These are phyloP conservation scores for Chlorophyllum brunneum DNA, from an alignment of 768 basidiomycete genomes.

Conservation along the genomic window DNA sequence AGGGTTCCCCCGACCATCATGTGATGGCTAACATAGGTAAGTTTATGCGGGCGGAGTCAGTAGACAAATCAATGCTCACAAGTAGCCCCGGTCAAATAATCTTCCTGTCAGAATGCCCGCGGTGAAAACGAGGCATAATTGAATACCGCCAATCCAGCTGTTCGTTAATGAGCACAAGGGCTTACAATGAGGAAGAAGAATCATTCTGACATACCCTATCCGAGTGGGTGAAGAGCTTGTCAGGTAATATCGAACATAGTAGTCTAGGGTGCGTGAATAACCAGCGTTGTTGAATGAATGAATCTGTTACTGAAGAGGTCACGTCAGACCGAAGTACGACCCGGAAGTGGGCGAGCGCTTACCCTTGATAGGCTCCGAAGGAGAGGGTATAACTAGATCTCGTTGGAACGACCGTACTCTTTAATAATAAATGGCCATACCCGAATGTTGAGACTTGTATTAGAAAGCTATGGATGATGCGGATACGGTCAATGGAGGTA, in stretches of 20 bases:
- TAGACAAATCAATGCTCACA: constrained; percentile 22
- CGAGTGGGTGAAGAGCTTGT: constrained; percentile 29
- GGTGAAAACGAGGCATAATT: constrained; percentile 42
- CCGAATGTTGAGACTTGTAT: constrained; percentile 6
- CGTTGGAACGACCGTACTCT: constrained; percentile 22
- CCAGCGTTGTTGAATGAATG: not conserved
- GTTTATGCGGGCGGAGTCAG: not conserved
- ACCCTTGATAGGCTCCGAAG: constrained; percentile 32
- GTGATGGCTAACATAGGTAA: constrained; percentile 29
- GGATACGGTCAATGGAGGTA: constrained; percentile 26
- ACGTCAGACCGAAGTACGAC: constrained; percentile 10
- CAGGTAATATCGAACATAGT: constrained; percentile 35
- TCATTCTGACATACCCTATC: constrained; percentile 32
- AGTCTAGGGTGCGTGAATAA: constrained; percentile 26
- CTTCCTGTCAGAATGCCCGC: constrained; percentile 43
- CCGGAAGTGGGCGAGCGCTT: constrained; percentile 4
- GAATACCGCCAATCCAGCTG: constrained; percentile 45
- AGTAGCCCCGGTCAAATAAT: constrained; percentile 52
- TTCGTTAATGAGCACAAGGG: not conserved
- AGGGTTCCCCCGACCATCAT: constrained; percentile 41
- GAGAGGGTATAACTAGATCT: constrained; percentile 29
- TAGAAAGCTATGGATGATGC: constrained; percentile 35
- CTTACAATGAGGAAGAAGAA: not conserved
- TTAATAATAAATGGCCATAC: not conserved
- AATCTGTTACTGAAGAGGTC: not conserved